Percentiles rank a stretch among this genome's conserved stretches.
phyloP scores from a whole-genome alignment of 495 filamentous ascomycete species.

The Tuber umbilicatum region DNA sequence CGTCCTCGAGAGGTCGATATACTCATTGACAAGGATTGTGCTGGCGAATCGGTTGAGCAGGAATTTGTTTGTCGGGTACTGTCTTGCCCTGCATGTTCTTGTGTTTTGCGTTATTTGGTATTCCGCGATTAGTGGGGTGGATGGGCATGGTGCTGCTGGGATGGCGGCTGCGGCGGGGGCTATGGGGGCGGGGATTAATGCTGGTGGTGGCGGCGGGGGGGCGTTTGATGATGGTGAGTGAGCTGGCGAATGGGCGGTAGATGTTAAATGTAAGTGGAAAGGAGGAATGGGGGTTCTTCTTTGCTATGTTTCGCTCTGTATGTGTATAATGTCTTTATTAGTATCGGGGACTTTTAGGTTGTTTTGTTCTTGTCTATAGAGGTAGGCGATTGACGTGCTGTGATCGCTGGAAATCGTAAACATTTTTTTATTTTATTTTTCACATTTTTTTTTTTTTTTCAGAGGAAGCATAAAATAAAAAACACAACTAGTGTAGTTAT shows the following conservation, averaged over 20 bases:
- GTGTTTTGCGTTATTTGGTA: constrained; percentile 81
- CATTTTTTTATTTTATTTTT: not conserved
- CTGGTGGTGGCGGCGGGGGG: constrained; percentile 6
- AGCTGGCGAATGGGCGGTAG: not conserved
- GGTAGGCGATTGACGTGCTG: not conserved
- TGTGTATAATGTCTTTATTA: not conserved
- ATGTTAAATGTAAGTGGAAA: not conserved
- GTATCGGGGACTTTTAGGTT: not conserved
- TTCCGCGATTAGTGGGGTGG: constrained; percentile 53
- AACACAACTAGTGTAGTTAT: not conserved
- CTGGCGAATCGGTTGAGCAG: constrained; percentile 82
- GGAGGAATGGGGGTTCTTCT: not conserved
- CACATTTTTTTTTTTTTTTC: too few species aligned
- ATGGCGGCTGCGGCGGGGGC: constrained; percentile 41
- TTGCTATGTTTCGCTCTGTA: not conserved
- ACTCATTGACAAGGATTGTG: constrained; percentile 83
- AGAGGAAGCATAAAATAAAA: not conserved
- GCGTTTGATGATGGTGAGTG: constrained; percentile 33
- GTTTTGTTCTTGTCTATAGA: not conserved
- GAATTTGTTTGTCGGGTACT: constrained; percentile 94
- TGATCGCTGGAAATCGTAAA: not conserved
- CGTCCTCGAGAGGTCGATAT: constrained; percentile 79
- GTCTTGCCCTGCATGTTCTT: constrained; percentile 76
- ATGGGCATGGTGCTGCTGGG: constrained; percentile 32
- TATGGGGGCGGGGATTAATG: constrained; percentile 7